These are phyloP conservation scores for Turritis glabra DNA, from an alignment of 345 rosid species.

Conservation along the genomic window DNA sequence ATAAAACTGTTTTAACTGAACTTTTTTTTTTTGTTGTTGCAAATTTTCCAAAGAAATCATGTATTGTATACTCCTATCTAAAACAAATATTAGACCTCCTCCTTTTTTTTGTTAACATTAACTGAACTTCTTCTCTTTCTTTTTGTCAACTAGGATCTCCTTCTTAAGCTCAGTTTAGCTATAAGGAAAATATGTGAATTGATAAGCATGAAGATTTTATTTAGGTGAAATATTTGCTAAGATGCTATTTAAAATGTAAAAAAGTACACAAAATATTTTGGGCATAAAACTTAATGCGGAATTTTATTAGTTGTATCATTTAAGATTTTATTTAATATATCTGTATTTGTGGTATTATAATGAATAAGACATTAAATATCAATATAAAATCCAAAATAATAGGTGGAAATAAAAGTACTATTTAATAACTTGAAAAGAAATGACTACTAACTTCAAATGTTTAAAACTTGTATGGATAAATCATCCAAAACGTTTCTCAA, in stretches of 20 bases:
- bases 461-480: neutral
- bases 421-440: neutral
- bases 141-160: too few species aligned
- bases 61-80: too few species aligned
- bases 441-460: neutral
- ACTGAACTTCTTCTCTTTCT: too few species aligned
- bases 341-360: neutral
- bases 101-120: too few species aligned
- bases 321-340: neutral
- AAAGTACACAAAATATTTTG: neutral
- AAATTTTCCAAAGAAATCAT: too few species aligned
- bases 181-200: neutral
- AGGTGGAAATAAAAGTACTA: neutral
- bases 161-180: neutral
- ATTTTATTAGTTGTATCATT: neutral
- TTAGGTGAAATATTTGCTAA: neutral
- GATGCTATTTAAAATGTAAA: neutral
- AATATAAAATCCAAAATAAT: neutral
- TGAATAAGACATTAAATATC: neutral
- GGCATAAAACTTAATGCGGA: neutral
- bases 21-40: too few species aligned
- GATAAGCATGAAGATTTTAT: neutral
- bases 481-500: too few species aligned
- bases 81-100: too few species aligned
- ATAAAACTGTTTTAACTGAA: too few species aligned